Evolutionary conservation across 495 filamentous ascomycete genomes (phyloP), one percentile per base, ranked within the genome.

Genomic region (Pyronema domesticum): DNA sequence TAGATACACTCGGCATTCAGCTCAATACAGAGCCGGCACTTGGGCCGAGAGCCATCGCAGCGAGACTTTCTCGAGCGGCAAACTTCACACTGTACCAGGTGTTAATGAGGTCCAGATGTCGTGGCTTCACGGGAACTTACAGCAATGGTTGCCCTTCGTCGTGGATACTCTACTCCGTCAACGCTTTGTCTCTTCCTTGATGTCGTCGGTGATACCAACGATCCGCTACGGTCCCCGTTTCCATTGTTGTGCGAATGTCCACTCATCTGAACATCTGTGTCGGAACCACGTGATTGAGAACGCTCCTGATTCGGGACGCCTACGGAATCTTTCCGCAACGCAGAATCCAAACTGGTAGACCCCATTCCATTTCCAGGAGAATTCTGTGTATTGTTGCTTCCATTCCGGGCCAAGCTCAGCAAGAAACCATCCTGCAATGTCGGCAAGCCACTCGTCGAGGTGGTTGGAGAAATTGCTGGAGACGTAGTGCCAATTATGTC

Each of bases 1-100:
- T 89, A 89, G 55, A 86, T 75, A 66, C 85, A 89, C 56, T 88
- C 85, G 13, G 82, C 84, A 56, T 84, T 81, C 40, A 89, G 72
- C 64, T 88, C 85, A 13, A 80, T 80, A 67, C 85, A 89, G 14
- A 89, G 78, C 67, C 83, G 80, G 65, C 85, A 89, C 67, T 85
- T 86, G 11, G 85, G 84, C 55, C 84, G 80, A 7, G 75, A 81
- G n/a, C 85, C 85, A 63, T 88, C 85, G 65, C 85, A 89, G 64
- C 83, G 74, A 49, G 84, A 87, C 67, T 89, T 89, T 55, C 85
- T 75, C 37, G 83, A 81, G 33, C 85, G 82, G 62, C 85, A 89
- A 52, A 89, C 84, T 65, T 89, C 84, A 70, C 85, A 89, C 80
- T 86, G n/a, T n/a, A 63, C 55, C 6, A 40, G 14, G 23, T 2